A percentile compares a stretch with the other conserved stretches of the same genome.
phyloP scores from a whole-genome alignment of 257 asterid species.

The Solanum phureja region DNA sequence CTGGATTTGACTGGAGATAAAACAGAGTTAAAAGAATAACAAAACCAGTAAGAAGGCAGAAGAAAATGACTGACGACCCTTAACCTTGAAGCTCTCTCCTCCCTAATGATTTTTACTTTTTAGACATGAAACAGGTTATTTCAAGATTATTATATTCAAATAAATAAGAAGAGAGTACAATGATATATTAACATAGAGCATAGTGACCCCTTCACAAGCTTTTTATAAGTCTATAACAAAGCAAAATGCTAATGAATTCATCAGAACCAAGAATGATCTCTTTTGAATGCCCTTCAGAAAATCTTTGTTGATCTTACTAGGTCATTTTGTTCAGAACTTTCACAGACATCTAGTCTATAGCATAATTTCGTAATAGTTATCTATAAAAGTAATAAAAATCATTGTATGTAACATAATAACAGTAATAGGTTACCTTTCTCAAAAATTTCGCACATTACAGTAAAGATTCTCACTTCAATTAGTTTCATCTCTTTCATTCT shows the following conservation, averaged over 20 bases:
- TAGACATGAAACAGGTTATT: neutral
- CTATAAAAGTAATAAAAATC: neutral
- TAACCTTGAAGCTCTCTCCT: neutral
- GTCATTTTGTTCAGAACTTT: neutral
- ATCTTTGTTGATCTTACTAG: neutral
- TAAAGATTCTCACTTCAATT: neutral
- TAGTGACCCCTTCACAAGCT: neutral
- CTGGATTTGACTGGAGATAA: conserved; percentile 18
- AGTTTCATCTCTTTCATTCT: neutral
- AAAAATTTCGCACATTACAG: neutral
- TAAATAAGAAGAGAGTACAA: neutral
- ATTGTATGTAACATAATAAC: neutral
- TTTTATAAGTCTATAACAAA: neutral
- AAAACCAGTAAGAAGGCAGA: neutral
- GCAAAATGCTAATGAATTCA: neutral
- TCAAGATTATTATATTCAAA: neutral
- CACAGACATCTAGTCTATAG: neutral
- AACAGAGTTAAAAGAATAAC: neutral
- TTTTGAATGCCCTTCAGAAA: neutral
- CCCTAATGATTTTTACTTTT: neutral
- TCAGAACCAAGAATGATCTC: neutral
- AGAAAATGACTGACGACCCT: neutral
- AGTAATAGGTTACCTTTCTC: neutral
- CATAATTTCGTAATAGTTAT: neutral
- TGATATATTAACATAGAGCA: neutral